phyloP scores from a whole-genome alignment of 495 filamentous ascomycete genomes.

The Tetracladium marchalianum region DNA sequence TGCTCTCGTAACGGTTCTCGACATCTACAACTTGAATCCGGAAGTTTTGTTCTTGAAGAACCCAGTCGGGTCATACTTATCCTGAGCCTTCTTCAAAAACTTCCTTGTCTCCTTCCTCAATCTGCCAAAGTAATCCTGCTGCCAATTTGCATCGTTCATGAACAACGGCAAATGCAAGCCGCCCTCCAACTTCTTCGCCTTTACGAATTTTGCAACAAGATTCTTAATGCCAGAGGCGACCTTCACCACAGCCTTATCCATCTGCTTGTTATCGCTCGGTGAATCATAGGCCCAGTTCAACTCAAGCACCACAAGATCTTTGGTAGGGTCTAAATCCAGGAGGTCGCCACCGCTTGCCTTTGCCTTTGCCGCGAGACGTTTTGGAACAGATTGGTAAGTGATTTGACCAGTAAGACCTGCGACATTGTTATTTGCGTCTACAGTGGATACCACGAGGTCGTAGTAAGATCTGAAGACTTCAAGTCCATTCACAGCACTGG shows the following conservation, averaged over 20 bases:
- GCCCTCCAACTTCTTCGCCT: slow-evolving; percentile 26
- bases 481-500: too few relatives aligned
- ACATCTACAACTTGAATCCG: too few relatives aligned
- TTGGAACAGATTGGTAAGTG: slow-evolving; percentile 48
- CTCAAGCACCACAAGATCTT: slow-evolving; percentile 47
- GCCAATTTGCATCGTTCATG: slow-evolving; percentile 49
- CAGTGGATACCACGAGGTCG: too few relatives aligned
- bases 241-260: slow-evolving; percentile 39
- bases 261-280: slow-evolving; percentile 31
- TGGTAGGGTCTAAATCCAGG: slow-evolving; percentile 37
- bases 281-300: slow-evolving; percentile 42
- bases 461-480: too few relatives aligned
- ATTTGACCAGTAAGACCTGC: slow-evolving; percentile 39
- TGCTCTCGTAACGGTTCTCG: too few relatives aligned
- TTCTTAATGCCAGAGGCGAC: slow-evolving; percentile 25
- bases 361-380: slow-evolving; percentile 34
- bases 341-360: slow-evolving; percentile 41
- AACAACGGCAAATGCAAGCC: slow-evolving; percentile 48
- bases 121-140: slow-evolving; percentile 50
- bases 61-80: too few relatives aligned
- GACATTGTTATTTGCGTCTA: slow-evolving; percentile 29
- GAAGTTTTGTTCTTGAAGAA: too few relatives aligned
- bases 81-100: slow-evolving; percentile 28
- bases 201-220: slow-evolving; percentile 19
- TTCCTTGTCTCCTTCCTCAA: slow-evolving; percentile 33